These are phyloP conservation scores for Psilocybe tampanensis DNA, from an alignment of 768 basidiomycete species.

Conservation along the genomic window DNA sequence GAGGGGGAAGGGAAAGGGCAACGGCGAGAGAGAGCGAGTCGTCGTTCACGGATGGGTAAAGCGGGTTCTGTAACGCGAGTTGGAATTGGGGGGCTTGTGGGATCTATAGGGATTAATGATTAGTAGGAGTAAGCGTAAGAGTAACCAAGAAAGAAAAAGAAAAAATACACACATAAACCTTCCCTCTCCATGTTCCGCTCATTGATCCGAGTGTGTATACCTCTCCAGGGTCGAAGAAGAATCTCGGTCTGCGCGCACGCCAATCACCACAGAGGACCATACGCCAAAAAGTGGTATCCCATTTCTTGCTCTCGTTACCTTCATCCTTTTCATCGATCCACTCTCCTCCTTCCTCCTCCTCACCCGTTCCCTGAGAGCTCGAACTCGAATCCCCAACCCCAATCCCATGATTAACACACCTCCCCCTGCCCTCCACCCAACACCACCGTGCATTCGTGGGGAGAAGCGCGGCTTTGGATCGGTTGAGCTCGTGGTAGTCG, in stretches of 20 bases:
- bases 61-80: constrained; percentile 14
- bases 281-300: constrained; percentile 64
- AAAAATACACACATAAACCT: constrained; percentile 53
- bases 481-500: constrained; percentile 63
- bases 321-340: not conserved
- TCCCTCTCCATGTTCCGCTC: constrained; percentile 63
- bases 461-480: constrained; percentile 32
- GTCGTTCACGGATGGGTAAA: constrained; percentile 26
- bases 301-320: constrained; percentile 38
- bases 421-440: constrained; percentile 23
- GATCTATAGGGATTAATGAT: constrained; percentile 20
- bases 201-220: constrained; percentile 54
- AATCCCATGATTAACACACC: constrained; percentile 4
- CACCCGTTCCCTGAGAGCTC: not conserved
- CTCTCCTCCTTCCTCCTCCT: not conserved
- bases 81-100: constrained; percentile 20
- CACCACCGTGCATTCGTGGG: constrained; percentile 30
- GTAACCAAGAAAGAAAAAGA: constrained; percentile 1
- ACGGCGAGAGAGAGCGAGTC: constrained; percentile 26
- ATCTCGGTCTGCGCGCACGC: constrained; percentile 20
- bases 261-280: constrained; percentile 45
- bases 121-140: not conserved
- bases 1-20: no score
- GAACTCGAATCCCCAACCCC: not conserved
- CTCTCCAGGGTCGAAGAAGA: constrained; percentile 27